phyloP scores from a whole-genome alignment of 345 rosid genomes.

The Eucalyptus melliodora region DNA sequence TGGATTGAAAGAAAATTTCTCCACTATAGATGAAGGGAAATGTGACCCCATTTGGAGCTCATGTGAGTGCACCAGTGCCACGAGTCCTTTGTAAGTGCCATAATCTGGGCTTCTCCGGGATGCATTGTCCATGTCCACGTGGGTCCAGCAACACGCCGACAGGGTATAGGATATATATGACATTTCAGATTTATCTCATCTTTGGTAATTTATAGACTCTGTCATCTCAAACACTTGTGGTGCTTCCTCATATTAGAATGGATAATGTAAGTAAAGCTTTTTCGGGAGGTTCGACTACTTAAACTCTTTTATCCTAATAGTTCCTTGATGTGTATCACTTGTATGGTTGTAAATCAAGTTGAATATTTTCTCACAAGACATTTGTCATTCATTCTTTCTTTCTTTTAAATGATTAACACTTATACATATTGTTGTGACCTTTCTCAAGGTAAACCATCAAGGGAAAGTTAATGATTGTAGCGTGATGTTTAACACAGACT shows the following conservation, averaged over 20 bases:
- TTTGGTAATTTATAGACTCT: not conserved
- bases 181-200: not conserved
- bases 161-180: not conserved
- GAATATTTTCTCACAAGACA: too few relatives aligned
- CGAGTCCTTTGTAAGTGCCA: not conserved
- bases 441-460: not conserved
- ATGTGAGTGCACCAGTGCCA: not conserved
- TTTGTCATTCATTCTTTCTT: too few relatives aligned
- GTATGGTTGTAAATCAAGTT: too few relatives aligned
- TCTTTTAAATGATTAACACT: too few relatives aligned
- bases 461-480: too few relatives aligned
- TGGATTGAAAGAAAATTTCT: not conserved
- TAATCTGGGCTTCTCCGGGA: not conserved
- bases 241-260: not conserved
- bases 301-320: too few relatives aligned
- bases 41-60: not conserved
- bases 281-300: not conserved
- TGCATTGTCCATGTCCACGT: not conserved
- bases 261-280: not conserved
- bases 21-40: not conserved
- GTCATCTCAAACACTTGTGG: not conserved
- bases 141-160: not conserved
- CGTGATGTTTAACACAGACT: not conserved
- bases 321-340: too few relatives aligned
- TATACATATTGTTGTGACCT: fast-evolving